Conservation (phyloP, 164 flowering plant genomes). For the Magnolia kwangsiensis region DNA sequence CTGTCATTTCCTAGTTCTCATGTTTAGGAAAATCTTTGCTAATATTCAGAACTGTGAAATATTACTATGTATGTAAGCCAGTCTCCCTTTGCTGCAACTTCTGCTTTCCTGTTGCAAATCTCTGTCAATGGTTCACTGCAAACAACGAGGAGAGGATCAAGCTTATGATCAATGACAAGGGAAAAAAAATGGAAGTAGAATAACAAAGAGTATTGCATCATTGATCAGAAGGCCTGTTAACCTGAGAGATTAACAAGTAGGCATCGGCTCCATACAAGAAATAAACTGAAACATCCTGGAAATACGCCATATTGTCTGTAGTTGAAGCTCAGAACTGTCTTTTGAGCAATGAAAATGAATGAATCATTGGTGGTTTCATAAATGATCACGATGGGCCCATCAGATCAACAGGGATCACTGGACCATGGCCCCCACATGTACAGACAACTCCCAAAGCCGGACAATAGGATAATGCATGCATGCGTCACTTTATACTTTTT, state of each 20-base stretch:
- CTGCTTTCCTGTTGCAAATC: slow-evolving; percentile 61
- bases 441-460: no score
- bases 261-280: background rate
- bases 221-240: background rate
- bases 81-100: slow-evolving; percentile 49
- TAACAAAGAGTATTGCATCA: background rate
- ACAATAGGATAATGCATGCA: no score
- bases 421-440: no score
- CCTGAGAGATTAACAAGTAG: background rate
- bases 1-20: background rate
- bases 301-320: background rate
- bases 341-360: no score
- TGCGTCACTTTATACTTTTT: no score
- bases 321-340: no score
- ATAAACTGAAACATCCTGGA: background rate
- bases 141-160: slow-evolving; percentile 11
- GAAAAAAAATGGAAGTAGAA: background rate
- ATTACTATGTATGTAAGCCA: slow-evolving; percentile 91
- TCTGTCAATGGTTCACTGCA: slow-evolving; percentile 81
- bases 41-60: slow-evolving; percentile 5
- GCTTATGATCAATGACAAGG: background rate
- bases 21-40: background rate
- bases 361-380: no score
- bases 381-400: no score
- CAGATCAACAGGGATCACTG: no score